phyloP scores from a whole-genome alignment of 192 early-diverging fungal genomes.

The Rhizophagus sp. region DNA sequence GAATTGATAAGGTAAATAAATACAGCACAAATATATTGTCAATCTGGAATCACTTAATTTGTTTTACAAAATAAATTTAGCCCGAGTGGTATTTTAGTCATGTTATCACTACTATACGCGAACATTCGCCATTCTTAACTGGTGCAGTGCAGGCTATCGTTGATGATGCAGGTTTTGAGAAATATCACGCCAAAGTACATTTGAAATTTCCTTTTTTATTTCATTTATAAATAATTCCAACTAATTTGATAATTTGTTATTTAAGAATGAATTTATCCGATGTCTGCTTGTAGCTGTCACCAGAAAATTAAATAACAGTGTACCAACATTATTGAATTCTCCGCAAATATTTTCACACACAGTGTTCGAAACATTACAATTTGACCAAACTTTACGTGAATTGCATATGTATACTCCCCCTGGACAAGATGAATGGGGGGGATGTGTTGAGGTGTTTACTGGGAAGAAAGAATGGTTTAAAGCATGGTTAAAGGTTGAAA shows the following conservation, averaged over 20 bases:
- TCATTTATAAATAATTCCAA: not conserved
- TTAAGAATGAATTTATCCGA: constrained; percentile 65
- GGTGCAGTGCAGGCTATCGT: constrained; percentile 64
- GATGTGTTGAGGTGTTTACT: constrained; percentile 54
- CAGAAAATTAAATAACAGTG: constrained; percentile 58
- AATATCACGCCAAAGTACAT: constrained; percentile 53
- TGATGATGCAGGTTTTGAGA: constrained; percentile 44
- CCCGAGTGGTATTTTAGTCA: constrained; percentile 81
- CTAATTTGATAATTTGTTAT: not conserved
- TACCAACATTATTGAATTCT: constrained; percentile 49
- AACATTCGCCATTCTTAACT: constrained; percentile 65
- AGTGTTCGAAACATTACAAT: constrained; percentile 61
- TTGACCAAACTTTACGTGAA: constrained; percentile 69
- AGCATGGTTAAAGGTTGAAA: constrained; percentile 72
- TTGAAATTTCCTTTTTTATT: not conserved
- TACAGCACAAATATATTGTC: not conserved
- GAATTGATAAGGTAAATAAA: constrained; percentile 65
- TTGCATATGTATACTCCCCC: constrained; percentile 57
- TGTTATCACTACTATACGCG: constrained; percentile 55
- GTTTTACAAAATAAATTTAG: constrained; percentile 30
- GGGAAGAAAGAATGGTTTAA: constrained; percentile 58
- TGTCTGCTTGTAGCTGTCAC: constrained; percentile 54
- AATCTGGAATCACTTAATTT: not conserved
- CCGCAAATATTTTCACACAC: constrained; percentile 67
- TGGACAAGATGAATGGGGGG: constrained; percentile 41